Conservation (phyloP, 2,329 filamentous ascomycete species). For the Albifimbria verrucaria region DNA sequence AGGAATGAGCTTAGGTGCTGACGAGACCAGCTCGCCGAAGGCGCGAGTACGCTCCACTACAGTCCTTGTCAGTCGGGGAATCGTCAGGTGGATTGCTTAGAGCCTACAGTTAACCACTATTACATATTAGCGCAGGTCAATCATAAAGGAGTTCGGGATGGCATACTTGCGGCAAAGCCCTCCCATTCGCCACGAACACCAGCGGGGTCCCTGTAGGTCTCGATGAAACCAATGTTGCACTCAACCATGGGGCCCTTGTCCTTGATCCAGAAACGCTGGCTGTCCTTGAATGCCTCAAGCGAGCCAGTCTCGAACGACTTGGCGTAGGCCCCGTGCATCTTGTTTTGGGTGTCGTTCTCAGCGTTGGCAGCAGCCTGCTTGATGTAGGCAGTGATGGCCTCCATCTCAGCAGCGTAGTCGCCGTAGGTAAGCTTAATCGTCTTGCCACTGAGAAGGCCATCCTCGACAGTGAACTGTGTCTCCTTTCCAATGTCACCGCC, state of each 20-base stretch:
- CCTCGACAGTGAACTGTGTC: constrained; percentile 56
- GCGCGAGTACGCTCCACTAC: constrained; percentile 77
- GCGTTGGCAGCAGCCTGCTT: constrained; percentile 66
- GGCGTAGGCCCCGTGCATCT: constrained; percentile 71
- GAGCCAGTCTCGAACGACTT: constrained; percentile 74
- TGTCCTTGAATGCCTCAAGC: constrained; percentile 74
- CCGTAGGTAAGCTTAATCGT: constrained; percentile 71
- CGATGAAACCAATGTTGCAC: constrained; percentile 79
- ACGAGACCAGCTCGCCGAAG: constrained; percentile 80
- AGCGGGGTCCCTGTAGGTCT: constrained; percentile 80
- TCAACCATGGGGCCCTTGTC: constrained; percentile 80
- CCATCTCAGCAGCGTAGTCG: constrained; percentile 71
- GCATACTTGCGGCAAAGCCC: constrained; percentile 66
- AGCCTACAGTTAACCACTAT: constrained; percentile 63
- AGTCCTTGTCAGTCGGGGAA: neutral
- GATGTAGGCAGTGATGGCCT: constrained; percentile 62
- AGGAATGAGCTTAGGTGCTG: constrained; percentile 79
- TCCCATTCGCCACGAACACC: constrained; percentile 83
- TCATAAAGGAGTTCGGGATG: neutral
- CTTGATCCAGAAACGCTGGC: constrained; percentile 77
- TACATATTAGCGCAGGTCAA: constrained; percentile 13
- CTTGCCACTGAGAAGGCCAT: constrained; percentile 61
- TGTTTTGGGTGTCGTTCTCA: constrained; percentile 70
- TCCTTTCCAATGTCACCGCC: constrained; percentile 69
- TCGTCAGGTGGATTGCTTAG: neutral